phyloP scores from a whole-genome alignment of 768 basidiomycete species.

The Amanita rimosa region DNA sequence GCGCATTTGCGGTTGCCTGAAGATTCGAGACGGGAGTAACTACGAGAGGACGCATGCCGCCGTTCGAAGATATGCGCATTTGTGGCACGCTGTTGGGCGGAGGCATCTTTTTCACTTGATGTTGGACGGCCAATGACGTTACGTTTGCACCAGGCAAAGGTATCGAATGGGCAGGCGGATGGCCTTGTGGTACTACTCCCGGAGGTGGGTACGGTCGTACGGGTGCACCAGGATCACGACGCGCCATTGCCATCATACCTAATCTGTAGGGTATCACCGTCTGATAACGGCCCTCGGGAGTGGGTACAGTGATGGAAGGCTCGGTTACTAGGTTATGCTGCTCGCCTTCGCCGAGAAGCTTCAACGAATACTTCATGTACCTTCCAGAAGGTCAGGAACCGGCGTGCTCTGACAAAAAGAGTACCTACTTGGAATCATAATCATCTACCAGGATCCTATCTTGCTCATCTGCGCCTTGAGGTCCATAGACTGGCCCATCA shows the following conservation, averaged over 20 bases:
- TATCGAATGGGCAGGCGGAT: not conserved
- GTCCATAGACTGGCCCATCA: slow-evolving; percentile 42
- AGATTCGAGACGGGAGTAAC: slow-evolving; percentile 22
- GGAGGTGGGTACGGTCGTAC: slow-evolving; percentile 16
- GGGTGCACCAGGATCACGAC: slow-evolving; percentile 21
- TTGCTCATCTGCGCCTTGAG: slow-evolving; percentile 56
- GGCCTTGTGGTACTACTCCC: slow-evolving; percentile 5
- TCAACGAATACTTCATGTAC: slow-evolving; percentile 43
- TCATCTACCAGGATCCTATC: slow-evolving; percentile 65
- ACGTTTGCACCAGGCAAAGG: slow-evolving; percentile 20
- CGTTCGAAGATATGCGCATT: slow-evolving; percentile 51
- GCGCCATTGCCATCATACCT: slow-evolving; percentile 23
- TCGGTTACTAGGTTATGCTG: slow-evolving; percentile 40
- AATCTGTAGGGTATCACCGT: slow-evolving; percentile 39
- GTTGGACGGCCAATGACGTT: slow-evolving; percentile 46
- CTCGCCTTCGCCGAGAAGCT: slow-evolving; percentile 45
- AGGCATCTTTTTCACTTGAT: slow-evolving; percentile 53
- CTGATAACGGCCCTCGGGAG: slow-evolving; percentile 39
- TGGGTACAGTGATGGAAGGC: slow-evolving; percentile 29
- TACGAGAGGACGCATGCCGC: slow-evolving; percentile 38
- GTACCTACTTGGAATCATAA: slow-evolving; percentile 39
- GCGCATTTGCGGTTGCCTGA: slow-evolving; percentile 12
- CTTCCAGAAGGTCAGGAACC: slow-evolving; percentile 17
- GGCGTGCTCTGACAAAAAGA: slow-evolving; percentile 4
- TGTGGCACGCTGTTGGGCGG: slow-evolving; percentile 42